phyloP scores from a whole-genome alignment of 1,139 yeast genomes.

The Candida frijolesensis region DNA sequence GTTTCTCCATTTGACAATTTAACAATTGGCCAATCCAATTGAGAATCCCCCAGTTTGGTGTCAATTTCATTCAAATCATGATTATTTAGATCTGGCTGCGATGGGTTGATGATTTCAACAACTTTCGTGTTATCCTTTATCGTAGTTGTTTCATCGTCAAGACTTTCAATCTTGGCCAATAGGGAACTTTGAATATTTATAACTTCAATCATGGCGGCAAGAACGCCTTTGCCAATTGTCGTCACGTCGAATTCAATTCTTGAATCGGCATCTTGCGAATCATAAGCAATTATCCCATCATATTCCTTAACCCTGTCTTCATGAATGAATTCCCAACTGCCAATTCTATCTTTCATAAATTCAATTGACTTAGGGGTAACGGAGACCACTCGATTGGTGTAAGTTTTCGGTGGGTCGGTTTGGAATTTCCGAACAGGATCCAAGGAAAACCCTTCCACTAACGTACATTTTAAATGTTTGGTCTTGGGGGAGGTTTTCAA shows the following conservation, averaged over 20 bases:
- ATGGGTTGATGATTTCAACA: constrained; percentile 40
- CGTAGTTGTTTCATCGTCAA: constrained; percentile 42
- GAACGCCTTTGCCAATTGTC: constrained; percentile 38
- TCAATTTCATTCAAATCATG: constrained; percentile 22
- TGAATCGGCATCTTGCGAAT: constrained; percentile 65
- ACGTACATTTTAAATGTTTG: constrained; percentile 58
- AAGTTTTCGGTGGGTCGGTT: constrained; percentile 56
- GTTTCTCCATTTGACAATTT: constrained; percentile 65
- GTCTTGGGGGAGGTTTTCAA: constrained; percentile 67
- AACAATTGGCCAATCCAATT: constrained; percentile 75
- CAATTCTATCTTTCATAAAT: constrained; percentile 62
- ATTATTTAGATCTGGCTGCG: constrained; percentile 17
- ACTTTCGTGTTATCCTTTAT: constrained; percentile 71
- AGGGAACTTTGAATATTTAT: constrained; percentile 79
- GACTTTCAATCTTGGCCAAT: constrained; percentile 55
- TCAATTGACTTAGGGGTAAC: constrained; percentile 79
- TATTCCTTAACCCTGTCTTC: constrained; percentile 75
- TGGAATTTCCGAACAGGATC: constrained; percentile 54
- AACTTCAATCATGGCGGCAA: constrained; percentile 89
- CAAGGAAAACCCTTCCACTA: constrained; percentile 74
- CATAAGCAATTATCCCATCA: constrained; percentile 83
- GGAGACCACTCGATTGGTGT: constrained; percentile 82
- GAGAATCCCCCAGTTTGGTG: constrained; percentile 25
- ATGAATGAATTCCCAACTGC: constrained; percentile 74
- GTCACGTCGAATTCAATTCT: constrained; percentile 71